These are phyloP conservation scores for Dillenia suffruticosa DNA, from an alignment of 164 flowering plant genomes.

Conservation along the genomic window DNA sequence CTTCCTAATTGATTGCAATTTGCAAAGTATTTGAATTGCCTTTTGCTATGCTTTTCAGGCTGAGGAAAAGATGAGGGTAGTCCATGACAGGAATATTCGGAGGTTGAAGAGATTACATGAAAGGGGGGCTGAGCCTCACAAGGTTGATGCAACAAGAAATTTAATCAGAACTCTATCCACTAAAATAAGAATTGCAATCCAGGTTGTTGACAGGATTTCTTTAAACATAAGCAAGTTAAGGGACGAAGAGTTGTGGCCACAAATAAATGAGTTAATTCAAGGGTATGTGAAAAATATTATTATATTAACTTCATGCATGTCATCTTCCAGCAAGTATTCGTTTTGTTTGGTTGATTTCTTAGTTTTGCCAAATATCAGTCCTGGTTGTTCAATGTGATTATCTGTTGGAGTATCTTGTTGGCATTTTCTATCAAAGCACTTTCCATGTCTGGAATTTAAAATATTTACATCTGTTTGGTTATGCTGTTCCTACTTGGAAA, in stretches of 20 bases:
- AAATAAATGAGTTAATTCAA: constrained; percentile 62
- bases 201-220: constrained; percentile 86
- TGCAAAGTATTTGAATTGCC: neutral
- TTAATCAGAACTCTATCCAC: constrained; percentile 64
- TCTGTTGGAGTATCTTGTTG: too few relatives aligned
- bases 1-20: constrained; percentile 1
- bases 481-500: too few relatives aligned
- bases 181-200: constrained; percentile 84
- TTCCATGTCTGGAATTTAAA: too few relatives aligned
- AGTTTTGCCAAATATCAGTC: too few relatives aligned
- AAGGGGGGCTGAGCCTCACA: constrained; percentile 80
- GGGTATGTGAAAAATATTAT: constrained; percentile 47
- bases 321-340: too few relatives aligned
- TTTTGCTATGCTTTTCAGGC: constrained; percentile 40
- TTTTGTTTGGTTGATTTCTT: too few relatives aligned
- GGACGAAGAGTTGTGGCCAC: constrained; percentile 98
- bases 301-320: too few relatives aligned
- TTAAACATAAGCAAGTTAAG: constrained; percentile 69
- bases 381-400: too few relatives aligned
- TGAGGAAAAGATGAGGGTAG: constrained; percentile 90
- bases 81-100: constrained; percentile 60
- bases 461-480: too few relatives aligned
- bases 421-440: too few relatives aligned
- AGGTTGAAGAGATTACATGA: constrained; percentile 66
- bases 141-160: constrained; percentile 59